Conservation (phyloP, 2,329 filamentous ascomycete species). For the Penicillium sp. region DNA sequence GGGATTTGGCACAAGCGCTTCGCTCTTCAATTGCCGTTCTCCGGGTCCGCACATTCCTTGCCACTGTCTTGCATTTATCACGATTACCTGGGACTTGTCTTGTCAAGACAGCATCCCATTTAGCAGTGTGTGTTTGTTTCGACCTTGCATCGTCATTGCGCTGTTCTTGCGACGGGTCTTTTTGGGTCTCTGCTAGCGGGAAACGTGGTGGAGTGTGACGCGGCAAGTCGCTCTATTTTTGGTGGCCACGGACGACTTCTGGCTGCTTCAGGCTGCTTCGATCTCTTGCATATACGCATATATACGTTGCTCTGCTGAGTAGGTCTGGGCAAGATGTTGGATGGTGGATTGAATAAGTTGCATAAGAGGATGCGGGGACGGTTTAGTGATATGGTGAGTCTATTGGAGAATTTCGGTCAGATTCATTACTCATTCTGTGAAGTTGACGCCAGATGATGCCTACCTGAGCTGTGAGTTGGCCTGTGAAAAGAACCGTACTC, state of each 20-base stretch:
- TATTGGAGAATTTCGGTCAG: background rate
- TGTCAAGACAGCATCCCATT: too few relatives aligned
- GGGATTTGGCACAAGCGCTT: constrained; percentile 8
- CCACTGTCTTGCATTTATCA: too few relatives aligned
- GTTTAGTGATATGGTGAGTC: constrained; percentile 43
- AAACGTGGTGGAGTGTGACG: too few relatives aligned
- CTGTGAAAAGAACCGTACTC: background rate
- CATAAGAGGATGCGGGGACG: constrained; percentile 43
- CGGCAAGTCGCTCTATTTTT: background rate
- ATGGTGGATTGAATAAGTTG: constrained; percentile 31
- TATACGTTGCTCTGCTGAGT: background rate
- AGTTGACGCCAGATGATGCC: constrained; percentile 66
- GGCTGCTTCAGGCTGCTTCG: background rate
- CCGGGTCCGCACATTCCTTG: too few relatives aligned
- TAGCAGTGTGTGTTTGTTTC: too few relatives aligned
- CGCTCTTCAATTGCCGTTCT: too few relatives aligned
- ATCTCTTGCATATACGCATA: background rate
- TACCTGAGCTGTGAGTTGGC: constrained; percentile 69
- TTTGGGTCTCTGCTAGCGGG: too few relatives aligned
- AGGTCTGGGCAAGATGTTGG: constrained; percentile 17
- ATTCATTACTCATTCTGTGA: constrained; percentile 24
- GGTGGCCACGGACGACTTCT: background rate
- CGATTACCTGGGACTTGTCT: too few relatives aligned
- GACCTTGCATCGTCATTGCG: background rate
- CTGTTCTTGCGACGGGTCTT: background rate